phyloP scores from a whole-genome alignment of 108 stramenopile genomes.

The Nitzschia sp. region DNA sequence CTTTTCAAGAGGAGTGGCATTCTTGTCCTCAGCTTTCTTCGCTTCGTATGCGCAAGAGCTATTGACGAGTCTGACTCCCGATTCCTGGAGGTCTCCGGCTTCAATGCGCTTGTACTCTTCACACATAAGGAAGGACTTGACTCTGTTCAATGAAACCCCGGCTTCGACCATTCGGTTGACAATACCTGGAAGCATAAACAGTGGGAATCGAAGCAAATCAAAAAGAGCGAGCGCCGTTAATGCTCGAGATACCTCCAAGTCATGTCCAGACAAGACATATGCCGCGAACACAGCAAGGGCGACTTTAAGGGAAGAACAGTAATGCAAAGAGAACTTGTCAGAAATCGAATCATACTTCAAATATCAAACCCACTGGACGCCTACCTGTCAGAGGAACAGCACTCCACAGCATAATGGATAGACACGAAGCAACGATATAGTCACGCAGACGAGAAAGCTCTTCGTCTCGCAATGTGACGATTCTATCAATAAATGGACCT shows the following conservation, averaged over 20 bases:
- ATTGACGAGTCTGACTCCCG: constrained; percentile 39
- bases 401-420: constrained; percentile 66
- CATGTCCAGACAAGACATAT: constrained; percentile 70
- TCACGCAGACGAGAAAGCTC: constrained; percentile 66
- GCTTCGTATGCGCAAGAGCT: constrained; percentile 47
- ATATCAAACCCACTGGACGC: not conserved
- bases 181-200: constrained; percentile 90
- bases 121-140: constrained; percentile 73
- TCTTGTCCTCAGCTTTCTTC: constrained; percentile 25
- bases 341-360: not conserved
- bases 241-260: constrained; percentile 76
- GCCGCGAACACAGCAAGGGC: constrained; percentile 87
- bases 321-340: not conserved
- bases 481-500: constrained; percentile 57
- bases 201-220: constrained; percentile 94
- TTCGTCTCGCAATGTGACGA: constrained; percentile 52
- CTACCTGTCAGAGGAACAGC: constrained; percentile 41
- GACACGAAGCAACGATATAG: constrained; percentile 51
- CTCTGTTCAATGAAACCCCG: constrained; percentile 71
- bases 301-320: constrained; percentile 66
- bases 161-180: constrained; percentile 95
- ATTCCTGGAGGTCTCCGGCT: constrained; percentile 40
- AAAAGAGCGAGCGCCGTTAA: constrained; percentile 87
- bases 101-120: constrained; percentile 62
- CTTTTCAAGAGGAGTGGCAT: constrained; percentile 4